phyloP scores from a whole-genome alignment of 495 filamentous ascomycete genomes.

The Pseudoneurospora amorphoporcata region DNA sequence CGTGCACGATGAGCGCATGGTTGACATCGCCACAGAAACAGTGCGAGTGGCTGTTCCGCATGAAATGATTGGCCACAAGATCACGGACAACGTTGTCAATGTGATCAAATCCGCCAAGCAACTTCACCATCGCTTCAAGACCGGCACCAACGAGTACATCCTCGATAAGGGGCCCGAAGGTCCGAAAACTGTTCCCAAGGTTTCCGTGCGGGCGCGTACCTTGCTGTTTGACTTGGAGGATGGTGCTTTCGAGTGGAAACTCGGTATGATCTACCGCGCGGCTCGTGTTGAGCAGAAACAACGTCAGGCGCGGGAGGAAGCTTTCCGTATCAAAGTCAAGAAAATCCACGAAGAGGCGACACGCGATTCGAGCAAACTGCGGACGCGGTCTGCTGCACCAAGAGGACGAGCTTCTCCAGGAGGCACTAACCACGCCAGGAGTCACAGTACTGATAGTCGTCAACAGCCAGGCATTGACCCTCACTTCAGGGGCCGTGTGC shows the following conservation, averaged over 20 bases:
- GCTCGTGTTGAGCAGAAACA: conserved; percentile 85
- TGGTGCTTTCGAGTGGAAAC: conserved; percentile 93
- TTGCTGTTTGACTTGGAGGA: conserved; percentile 89
- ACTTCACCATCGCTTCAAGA: conserved; percentile 82
- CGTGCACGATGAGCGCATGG: conserved; percentile 62
- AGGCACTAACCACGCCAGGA: conserved; percentile 30
- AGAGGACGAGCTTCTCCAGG: conserved; percentile 28
- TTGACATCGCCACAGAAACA: conserved; percentile 77
- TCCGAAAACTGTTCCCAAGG: conserved; percentile 73
- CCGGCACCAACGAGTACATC: conserved; percentile 75
- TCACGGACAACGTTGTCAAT: conserved; percentile 88
- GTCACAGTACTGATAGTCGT: conserved; percentile 42
- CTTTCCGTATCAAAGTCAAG: conserved; percentile 76
- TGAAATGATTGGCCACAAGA: conserved; percentile 79
- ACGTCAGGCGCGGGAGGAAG: conserved; percentile 78
- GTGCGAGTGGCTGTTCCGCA: conserved; percentile 88
- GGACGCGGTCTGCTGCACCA: conserved; percentile 40
- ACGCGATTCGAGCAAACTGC: conserved; percentile 35
- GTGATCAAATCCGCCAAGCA: conserved; percentile 78
- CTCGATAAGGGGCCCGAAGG: conserved; percentile 71
- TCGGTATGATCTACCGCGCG: conserved; percentile 81
- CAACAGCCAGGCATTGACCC: conserved; percentile 22
- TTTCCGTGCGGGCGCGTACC: conserved; percentile 71
- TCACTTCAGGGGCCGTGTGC: conserved; percentile 21
- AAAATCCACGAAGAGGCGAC: conserved; percentile 60